These are phyloP conservation scores for Carex kokanica DNA, from an alignment of 176 grass and related monocot species.

Conservation along the genomic window DNA sequence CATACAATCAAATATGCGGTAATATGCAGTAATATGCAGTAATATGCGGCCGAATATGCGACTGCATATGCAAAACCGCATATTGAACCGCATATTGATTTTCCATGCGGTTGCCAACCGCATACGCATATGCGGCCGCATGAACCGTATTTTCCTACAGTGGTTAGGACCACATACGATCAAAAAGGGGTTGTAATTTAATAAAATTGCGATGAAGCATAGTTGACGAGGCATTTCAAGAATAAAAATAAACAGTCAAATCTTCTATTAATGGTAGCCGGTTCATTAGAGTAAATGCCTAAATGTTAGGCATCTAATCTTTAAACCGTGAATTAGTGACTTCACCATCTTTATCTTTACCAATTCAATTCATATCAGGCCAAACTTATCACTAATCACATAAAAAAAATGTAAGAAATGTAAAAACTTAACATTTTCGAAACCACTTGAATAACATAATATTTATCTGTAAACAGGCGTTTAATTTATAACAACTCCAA, in stretches of 20 bases:
- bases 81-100: too few relatives aligned
- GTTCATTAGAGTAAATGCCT: background rate
- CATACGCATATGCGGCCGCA: too few relatives aligned
- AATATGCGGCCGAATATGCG: too few relatives aligned
- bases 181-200: background rate
- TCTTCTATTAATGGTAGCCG: background rate
- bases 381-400: background rate
- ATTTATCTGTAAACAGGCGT: background rate
- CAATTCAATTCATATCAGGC: background rate
- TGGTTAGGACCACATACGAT: background rate
- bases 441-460: background rate
- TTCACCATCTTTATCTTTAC: background rate
- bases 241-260: slow-evolving; percentile 8
- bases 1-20: too few relatives aligned
- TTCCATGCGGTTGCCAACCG: too few relatives aligned
- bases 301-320: background rate
- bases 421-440: background rate
- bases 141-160: too few relatives aligned
- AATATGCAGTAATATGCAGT: too few relatives aligned
- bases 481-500: background rate
- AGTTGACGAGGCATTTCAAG: background rate
- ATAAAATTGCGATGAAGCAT: background rate
- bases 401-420: background rate
- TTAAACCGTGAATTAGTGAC: background rate
- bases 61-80: too few relatives aligned